These are phyloP conservation scores for Wallacemonas sp. DNA, from an alignment of 208 protist genomes.

Conservation along the genomic window DNA sequence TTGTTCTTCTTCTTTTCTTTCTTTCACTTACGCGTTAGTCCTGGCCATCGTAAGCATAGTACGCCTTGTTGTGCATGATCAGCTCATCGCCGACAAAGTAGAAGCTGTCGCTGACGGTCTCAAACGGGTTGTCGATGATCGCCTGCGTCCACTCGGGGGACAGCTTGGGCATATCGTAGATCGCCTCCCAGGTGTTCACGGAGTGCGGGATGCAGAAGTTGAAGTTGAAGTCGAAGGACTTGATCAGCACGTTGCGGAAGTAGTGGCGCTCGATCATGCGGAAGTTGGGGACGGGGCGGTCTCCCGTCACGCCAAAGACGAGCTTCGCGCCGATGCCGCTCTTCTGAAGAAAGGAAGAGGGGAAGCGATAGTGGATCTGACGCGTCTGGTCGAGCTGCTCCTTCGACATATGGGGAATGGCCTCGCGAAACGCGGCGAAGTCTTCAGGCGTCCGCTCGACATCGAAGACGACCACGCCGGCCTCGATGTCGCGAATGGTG, in stretches of 20 bases:
- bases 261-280: conserved; percentile 98
- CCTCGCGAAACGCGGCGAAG: conserved; percentile 25
- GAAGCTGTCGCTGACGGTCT: conserved; percentile 94
- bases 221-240: conserved; percentile 96
- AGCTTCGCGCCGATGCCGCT: conserved; percentile 88
- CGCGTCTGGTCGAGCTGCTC: conserved; percentile 62
- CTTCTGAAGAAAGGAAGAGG: conserved; percentile 71
- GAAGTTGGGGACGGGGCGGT: conserved; percentile 89
- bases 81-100: conserved; percentile 95
- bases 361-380: conserved; percentile 92
- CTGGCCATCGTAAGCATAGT: conserved; percentile 74
- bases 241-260: conserved; percentile 93
- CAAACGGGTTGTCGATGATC: conserved; percentile 89
- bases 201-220: conserved; percentile 97
- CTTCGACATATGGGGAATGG: conserved; percentile 29
- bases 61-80: conserved; percentile 97
- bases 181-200: conserved; percentile 95
- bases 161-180: conserved; percentile 94
- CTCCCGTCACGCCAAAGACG: conserved; percentile 89
- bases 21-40: conserved; percentile 25
- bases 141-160: conserved; percentile 78
- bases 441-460: conserved; percentile 61
- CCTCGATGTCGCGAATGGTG: conserved; percentile 92
- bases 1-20: conserved; percentile 19
- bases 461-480: conserved; percentile 83